A percentile compares a stretch with the other conserved stretches of the same genome.
Evolutionary conservation across 1,284 basidiomycete genomes (phyloP).

Genomic region (Moniliophthora roreri): DNA sequence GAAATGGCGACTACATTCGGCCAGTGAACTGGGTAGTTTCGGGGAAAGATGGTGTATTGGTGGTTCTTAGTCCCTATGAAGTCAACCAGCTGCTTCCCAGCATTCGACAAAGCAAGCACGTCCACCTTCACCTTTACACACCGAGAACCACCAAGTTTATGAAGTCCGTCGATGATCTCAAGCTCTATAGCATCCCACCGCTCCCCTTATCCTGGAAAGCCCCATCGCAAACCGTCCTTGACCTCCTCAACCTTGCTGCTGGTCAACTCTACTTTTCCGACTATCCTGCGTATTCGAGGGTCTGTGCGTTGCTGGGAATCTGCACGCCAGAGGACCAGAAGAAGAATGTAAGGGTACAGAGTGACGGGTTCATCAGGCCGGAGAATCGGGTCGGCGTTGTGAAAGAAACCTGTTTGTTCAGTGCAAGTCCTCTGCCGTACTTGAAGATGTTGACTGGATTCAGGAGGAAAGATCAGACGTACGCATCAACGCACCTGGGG

Average conservation of each 20-base stretch:
- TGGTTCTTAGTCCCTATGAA: slow-evolving; percentile 48
- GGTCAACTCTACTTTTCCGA: slow-evolving; percentile 42
- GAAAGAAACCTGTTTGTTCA: slow-evolving; percentile 25
- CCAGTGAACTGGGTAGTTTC: slow-evolving; percentile 46
- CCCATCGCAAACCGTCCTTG: slow-evolving; percentile 21
- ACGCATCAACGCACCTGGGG: slow-evolving; percentile 40
- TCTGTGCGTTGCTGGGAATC: slow-evolving; percentile 38
- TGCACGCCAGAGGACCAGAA: slow-evolving; percentile 22
- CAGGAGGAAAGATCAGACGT: slow-evolving; percentile 41
- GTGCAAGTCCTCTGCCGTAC: slow-evolving; percentile 28
- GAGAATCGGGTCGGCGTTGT: slow-evolving; percentile 18
- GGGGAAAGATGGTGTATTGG: slow-evolving; percentile 15
- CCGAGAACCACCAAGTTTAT: slow-evolving; percentile 35
- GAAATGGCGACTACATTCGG: slow-evolving; percentile 34
- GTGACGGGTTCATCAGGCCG: slow-evolving; percentile 36
- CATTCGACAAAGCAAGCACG: slow-evolving; percentile 31
- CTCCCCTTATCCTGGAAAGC: slow-evolving; percentile 19
- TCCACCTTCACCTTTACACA: slow-evolving; percentile 44
- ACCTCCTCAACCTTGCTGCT: slow-evolving; percentile 42
- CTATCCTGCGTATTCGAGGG: slow-evolving; percentile 28
- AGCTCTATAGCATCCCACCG: slow-evolving; percentile 32
- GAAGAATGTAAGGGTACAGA: slow-evolving; percentile 18
- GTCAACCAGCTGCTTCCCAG: slow-evolving; percentile 37
- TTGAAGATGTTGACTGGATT: slow-evolving; percentile 33
- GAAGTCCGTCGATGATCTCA: slow-evolving; percentile 40